Percentiles rank a stretch among this genome's conserved stretches.
Evolutionary conservation across 768 basidiomycete genomes (phyloP).

Genomic region (Phylloporus sp.): DNA sequence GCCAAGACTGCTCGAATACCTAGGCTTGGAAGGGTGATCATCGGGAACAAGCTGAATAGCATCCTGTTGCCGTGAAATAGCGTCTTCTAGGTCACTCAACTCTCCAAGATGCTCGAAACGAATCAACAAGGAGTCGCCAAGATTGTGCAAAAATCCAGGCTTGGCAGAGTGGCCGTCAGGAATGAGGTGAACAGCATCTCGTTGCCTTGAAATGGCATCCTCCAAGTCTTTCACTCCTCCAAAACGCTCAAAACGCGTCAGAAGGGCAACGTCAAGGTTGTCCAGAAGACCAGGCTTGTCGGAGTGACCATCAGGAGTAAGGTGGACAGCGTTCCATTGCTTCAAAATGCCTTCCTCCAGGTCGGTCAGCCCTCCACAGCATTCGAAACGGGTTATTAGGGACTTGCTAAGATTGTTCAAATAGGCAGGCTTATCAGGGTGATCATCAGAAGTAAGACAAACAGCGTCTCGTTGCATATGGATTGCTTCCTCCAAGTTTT

Average conservation of each 20-base stretch:
- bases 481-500: too few species aligned
- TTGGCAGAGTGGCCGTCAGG: not conserved
- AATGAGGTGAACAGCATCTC: not conserved
- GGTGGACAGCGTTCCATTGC: not conserved
- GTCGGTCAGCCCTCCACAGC: not conserved
- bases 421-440: not conserved
- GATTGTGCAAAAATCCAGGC: not conserved
- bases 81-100: not conserved
- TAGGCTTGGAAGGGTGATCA: not conserved
- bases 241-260: not conserved
- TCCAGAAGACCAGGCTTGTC: not conserved
- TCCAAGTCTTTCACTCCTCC: not conserved
- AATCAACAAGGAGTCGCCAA: not conserved
- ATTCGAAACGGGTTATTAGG: not conserved
- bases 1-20: not conserved
- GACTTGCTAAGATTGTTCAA: not conserved
- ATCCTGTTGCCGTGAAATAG: not conserved
- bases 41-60: not conserved
- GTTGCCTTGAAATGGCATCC: not conserved
- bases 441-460: too few species aligned
- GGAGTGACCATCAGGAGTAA: not conserved
- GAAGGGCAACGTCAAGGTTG: slow-evolving; percentile 5
- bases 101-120: slow-evolving; percentile 1
- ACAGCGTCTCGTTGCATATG: too few species aligned
- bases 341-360: not conserved